Evolutionary conservation across 2,329 filamentous ascomycete genomes (phyloP).

Genomic region (Herpotrichia juniperi): DNA sequence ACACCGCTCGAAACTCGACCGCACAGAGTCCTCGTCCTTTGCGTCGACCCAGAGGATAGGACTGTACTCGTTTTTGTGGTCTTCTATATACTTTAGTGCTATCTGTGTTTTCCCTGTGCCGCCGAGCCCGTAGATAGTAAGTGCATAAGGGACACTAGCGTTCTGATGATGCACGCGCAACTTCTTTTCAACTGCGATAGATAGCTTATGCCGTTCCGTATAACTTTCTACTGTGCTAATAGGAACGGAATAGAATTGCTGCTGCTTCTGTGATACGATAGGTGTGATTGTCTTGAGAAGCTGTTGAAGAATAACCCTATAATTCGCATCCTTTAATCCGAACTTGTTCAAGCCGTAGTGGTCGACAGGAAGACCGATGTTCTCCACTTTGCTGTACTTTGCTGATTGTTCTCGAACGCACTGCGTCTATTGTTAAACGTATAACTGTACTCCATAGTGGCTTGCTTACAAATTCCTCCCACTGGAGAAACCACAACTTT

Average conservation of each 20-base stretch:
- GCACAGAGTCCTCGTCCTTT: constrained; percentile 13
- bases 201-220: constrained; percentile 9
- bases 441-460: not conserved
- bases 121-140: constrained; percentile 12
- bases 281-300: constrained; percentile 4
- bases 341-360: constrained; percentile 13
- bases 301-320: constrained; percentile 1
- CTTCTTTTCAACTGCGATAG: constrained; percentile 5
- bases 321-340: constrained; percentile 3
- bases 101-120: constrained; percentile 15
- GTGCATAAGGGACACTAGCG: constrained; percentile 10
- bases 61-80: constrained; percentile 11
- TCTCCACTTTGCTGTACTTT: constrained; percentile 6
- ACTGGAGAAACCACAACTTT: constrained; percentile 8
- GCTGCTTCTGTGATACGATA: constrained; percentile 2
- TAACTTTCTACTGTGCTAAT: constrained; percentile 6
- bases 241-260: constrained; percentile 9
- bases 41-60: constrained; percentile 16
- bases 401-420: constrained; percentile 13
- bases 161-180: constrained; percentile 7
- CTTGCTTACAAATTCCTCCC: constrained; percentile 8
- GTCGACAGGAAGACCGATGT: constrained; percentile 10
- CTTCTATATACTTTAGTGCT: constrained; percentile 10
- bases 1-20: constrained; percentile 16
- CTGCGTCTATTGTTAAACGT: constrained; percentile 6